Evolutionary conservation across 148 eudicot genomes (phyloP), one percentile per base, ranked within the genome.

Genomic region (Chenopodium album): DNA sequence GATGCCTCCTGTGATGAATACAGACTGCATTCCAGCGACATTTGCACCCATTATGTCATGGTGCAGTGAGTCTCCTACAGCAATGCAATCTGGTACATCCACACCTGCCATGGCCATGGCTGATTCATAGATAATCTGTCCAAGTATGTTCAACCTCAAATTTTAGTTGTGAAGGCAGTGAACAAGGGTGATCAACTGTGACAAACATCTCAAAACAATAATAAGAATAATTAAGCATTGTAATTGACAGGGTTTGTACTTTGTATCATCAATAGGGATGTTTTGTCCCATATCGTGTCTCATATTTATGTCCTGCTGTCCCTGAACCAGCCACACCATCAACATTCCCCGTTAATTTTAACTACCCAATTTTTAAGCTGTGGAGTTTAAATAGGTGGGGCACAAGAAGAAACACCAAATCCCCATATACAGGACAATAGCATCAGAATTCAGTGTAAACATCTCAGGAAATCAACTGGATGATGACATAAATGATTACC

Each of bases 31-130:
- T 65, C 95, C 93, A 59, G 95, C 94, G 71, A 32, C 76, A 81
- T 93, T 95, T 71, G 99, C 97, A 26, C 99, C 98, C 86, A 91
- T 92, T 74, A 95, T 92, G 82, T 95, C 99, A 78, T 93, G 99
- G 87, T 95, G 94, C 76, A 95, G 86, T 22, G 98, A 95, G 84
- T 95, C 99, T 4, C 99, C 97, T n/a, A 95, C 98, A 64, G 93
- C 98, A 71, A 93, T 86, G 84, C 97, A 91, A 75, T 95, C 92
- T 4, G 89, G 81, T 67, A 92, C 94, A 72, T 90, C 94, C 73
- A 88, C 92, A 72, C 92, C 96, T 31, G 83, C 92, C 92, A 92
- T 88, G 64, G 85, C 87, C 92, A 91, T 88, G 41, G 98, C 98
- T 62, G 93, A 89, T 82, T 93, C 85, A 41, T 95, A 93, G 50